Percentiles rank a stretch among this genome's conserved stretches.
Conservation (phyloP, 257 asterid genomes). For the Solanum okadae region DNA sequence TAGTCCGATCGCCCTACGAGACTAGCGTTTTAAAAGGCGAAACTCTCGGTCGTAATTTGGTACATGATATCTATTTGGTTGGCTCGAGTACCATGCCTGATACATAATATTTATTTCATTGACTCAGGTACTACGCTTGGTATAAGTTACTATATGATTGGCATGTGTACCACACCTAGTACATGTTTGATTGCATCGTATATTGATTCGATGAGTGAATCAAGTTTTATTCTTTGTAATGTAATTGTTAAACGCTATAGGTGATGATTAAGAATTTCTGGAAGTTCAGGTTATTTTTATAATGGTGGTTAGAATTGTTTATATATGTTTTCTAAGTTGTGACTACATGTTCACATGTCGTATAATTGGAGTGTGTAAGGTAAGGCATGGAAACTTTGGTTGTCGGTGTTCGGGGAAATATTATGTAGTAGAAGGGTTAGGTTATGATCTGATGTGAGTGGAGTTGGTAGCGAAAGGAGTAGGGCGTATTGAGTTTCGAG, state of each 20-base stretch:
- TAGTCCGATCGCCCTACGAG: rapidly evolving
- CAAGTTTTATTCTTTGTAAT: too few relatives aligned
- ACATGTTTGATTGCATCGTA: too few relatives aligned
- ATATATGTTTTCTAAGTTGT: neutral
- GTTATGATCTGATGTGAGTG: neutral
- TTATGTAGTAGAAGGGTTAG: too few relatives aligned
- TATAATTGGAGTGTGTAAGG: neutral
- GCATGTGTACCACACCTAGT: too few relatives aligned
- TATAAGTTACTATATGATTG: neutral
- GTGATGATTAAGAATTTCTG: neutral
- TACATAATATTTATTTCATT: too few relatives aligned
- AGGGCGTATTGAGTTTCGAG: neutral
- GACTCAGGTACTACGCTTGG: neutral
- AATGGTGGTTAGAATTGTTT: neutral
- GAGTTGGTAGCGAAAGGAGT: neutral
- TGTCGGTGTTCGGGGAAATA: too few relatives aligned
- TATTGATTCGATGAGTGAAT: neutral
- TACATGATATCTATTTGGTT: too few relatives aligned
- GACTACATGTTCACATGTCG: neutral
- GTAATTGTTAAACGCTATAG: neutral
- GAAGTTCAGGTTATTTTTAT: neutral
- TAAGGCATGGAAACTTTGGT: neutral
- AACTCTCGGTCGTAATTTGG: too few relatives aligned
- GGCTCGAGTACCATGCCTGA: too few relatives aligned
- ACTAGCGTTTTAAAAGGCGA: too few relatives aligned